Conservation (phyloP, 306 rosid genomes). For the Aeschynomene evenia region DNA sequence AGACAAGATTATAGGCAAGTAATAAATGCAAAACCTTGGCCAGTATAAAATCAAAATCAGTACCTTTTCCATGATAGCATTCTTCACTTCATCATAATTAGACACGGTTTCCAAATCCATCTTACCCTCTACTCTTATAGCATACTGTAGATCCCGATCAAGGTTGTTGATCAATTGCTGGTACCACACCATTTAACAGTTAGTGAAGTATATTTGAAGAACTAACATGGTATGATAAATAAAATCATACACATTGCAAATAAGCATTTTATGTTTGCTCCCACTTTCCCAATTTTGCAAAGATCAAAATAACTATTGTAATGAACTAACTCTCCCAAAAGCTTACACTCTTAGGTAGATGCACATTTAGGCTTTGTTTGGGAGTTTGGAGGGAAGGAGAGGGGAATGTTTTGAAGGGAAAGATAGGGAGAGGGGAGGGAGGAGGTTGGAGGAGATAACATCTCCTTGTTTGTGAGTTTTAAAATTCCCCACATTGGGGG, state of each 20-base stretch:
- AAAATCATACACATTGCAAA: background rate
- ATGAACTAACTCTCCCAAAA: no score
- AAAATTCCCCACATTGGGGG: no score
- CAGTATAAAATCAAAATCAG: constrained; percentile 31
- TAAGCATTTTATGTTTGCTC: constrained; percentile 8
- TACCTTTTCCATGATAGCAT: constrained; percentile 87
- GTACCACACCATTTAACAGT: constrained; percentile 30
- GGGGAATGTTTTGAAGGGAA: no score
- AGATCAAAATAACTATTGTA: no score
- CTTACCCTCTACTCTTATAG: constrained; percentile 91
- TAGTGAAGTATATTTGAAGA: constrained; percentile 33
- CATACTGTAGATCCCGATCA: constrained; percentile 95
- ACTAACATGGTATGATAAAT: background rate
- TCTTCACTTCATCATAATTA: constrained; percentile 88
- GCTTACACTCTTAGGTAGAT: no score
- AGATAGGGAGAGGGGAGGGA: no score
- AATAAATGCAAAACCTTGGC: constrained; percentile 11
- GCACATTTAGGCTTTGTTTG: no score
- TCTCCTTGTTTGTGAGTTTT: no score
- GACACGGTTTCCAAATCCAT: constrained; percentile 77
- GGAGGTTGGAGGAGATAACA: no score
- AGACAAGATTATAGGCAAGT: constrained; percentile 13
- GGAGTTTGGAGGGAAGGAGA: no score
- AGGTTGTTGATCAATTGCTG: constrained; percentile 86
- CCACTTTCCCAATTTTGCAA: background rate